Evolutionary conservation across 225 moss, liverwort and hornwort species (phyloP).

Genomic region (Antitrichia curtipendula): DNA sequence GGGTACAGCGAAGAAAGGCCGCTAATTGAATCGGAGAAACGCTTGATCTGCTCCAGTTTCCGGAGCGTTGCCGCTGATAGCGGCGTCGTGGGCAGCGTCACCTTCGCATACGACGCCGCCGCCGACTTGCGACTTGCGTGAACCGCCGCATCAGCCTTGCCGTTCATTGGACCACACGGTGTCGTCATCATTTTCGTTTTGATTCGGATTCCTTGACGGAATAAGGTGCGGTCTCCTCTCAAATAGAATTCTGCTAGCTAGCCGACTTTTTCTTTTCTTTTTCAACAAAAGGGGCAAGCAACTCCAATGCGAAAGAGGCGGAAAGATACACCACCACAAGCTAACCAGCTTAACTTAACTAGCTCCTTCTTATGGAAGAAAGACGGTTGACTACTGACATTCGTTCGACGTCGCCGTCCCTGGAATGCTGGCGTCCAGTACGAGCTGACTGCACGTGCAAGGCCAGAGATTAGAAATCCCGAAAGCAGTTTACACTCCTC

Average conservation of each 20-base stretch:
- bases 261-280: background rate
- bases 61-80: background rate
- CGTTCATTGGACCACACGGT: background rate
- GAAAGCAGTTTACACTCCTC: background rate
- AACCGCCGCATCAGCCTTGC: background rate
- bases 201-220: background rate
- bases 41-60: conserved; percentile 2
- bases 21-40: background rate
- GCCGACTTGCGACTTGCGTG: background rate
- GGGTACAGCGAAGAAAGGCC: background rate
- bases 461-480: background rate
- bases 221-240: background rate
- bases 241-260: background rate
- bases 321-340: background rate
- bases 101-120: background rate
- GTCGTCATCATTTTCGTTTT: background rate
- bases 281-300: background rate
- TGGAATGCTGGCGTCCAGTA: background rate
- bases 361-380: background rate
- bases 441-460: background rate
- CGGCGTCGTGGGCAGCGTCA: background rate
- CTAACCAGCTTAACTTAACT: background rate
- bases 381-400: background rate
- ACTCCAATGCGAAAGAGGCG: background rate
- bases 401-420: background rate